These are phyloP conservation scores for Scutellaria barbata DNA, from an alignment of 257 asterid species.

Conservation along the genomic window DNA sequence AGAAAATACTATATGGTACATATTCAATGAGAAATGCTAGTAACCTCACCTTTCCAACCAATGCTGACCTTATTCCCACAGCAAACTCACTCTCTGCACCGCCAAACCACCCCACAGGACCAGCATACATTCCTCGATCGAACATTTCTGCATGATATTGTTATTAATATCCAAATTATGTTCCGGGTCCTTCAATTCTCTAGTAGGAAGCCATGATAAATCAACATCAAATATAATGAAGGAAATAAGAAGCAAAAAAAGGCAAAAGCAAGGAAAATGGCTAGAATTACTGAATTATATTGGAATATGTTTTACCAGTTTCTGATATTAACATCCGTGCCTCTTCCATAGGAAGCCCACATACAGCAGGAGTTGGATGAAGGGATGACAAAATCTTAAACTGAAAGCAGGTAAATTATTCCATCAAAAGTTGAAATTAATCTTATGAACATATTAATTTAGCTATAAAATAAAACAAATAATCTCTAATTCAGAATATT, in stretches of 20 bases:
- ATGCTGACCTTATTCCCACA: conserved; percentile 96
- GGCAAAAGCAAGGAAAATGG: background rate
- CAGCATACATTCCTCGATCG: conserved; percentile 99
- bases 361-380: conserved; percentile 99
- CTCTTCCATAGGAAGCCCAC: conserved; percentile 93
- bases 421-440: conserved; percentile 1
- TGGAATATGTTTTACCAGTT: conserved; percentile 56
- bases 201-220: background rate
- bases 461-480: background rate
- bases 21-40: conserved; percentile 5
- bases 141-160: conserved; percentile 68
- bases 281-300: background rate
- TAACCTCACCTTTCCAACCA: conserved; percentile 78
- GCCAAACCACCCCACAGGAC: conserved; percentile 98
- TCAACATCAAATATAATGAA: background rate
- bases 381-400: conserved; percentile 81
- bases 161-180: conserved; percentile 9
- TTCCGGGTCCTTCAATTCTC: conserved; percentile 13
- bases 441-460: background rate
- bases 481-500: background rate
- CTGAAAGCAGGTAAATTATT: conserved; percentile 52
- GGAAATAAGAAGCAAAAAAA: background rate
- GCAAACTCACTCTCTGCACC: conserved; percentile 96
- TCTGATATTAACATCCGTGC: conserved; percentile 78
- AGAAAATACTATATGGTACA: background rate